Evolutionary conservation across 2,329 filamentous ascomycete genomes (phyloP), one percentile per base, ranked within the genome.

Genomic region (Pseudogymnoascus sp.): DNA sequence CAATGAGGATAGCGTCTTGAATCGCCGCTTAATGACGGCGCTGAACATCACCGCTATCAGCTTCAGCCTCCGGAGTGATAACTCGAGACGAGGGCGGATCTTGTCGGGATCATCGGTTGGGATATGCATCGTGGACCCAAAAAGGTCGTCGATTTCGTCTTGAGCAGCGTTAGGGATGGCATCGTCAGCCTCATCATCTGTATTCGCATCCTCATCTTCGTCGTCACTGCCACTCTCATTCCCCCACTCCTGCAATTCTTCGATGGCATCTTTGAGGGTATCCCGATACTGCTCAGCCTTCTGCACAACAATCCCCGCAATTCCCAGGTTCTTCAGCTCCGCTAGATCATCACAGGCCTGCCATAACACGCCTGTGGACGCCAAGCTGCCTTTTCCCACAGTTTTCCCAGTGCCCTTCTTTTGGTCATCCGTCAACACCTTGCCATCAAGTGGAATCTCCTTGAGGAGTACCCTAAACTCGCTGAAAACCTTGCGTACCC

Each of bases 241-340:
- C 19, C 87, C 85, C 91, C 92, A 97, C 68, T 93, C 91, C 72
- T 91, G 90, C 66, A 97, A 74, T 76, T 97, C 93, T 65, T 90
- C 84, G 68, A 95, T 83, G 0, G 91, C 89, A 76, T 97, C 93
- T 68, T 90, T 84, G 23, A 97, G 77, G 2, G 89, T 83, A 62
- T 90, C 90, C 41, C 85, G 79, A 75, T 88, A 90, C 72, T 92
- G 81, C 68, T 90, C 84, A 1, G 88, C 88, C 71, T 88, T 92
- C 67, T 82, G 79, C 0, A 89, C 80, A 55, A 93, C 81, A 63
- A 92, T 78, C 0, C 88, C 90, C 0, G 82, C 83, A 4, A 95
- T 81, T 0, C 91, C 92, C 23, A 85, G 76, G 5, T 79, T 80
- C 59, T 86, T 83, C 39, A 96, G 75, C 7, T 79, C 78, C 2